Percentiles rank a stretch among this genome's conserved stretches.
Conservation (phyloP, 176 grass and related monocot genomes). For the Eleusine coracana region DNA sequence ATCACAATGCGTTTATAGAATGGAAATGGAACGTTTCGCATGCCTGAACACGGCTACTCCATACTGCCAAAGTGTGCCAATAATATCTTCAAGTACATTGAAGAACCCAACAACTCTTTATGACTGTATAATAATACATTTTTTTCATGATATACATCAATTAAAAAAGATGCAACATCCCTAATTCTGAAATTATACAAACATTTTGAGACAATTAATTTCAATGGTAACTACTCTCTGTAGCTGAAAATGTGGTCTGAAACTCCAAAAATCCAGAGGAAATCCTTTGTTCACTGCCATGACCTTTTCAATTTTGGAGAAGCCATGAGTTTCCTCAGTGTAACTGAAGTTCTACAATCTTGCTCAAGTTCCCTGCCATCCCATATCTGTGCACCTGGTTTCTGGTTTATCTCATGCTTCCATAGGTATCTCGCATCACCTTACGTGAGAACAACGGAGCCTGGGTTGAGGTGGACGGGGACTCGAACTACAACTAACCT, state of each 20-base stretch:
- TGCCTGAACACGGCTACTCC: background rate
- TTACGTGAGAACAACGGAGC: constrained; percentile 81
- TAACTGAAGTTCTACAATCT: constrained; percentile 25
- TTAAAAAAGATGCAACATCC: background rate
- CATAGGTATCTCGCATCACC: constrained; percentile 73
- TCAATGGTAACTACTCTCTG: no score
- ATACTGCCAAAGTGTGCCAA: background rate
- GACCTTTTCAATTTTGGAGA: background rate
- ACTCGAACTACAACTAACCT: background rate
- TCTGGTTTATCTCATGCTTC: constrained; percentile 87
- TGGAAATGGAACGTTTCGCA: background rate
- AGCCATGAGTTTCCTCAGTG: constrained; percentile 24
- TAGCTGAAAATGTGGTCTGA: background rate
- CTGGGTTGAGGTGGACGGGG: constrained; percentile 61
- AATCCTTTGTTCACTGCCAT: background rate
- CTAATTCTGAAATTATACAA: background rate
- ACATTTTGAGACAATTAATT: no score
- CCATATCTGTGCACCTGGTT: constrained; percentile 37
- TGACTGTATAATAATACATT: background rate
- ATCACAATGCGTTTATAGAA: background rate
- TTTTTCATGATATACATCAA: background rate
- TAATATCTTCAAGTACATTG: background rate
- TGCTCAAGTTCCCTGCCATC: constrained; percentile 34
- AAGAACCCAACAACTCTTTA: background rate
- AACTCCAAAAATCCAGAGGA: background rate